Evolutionary conservation across 495 filamentous ascomycete species (phyloP).

Genomic region (Stereocaulon alpinum): DNA sequence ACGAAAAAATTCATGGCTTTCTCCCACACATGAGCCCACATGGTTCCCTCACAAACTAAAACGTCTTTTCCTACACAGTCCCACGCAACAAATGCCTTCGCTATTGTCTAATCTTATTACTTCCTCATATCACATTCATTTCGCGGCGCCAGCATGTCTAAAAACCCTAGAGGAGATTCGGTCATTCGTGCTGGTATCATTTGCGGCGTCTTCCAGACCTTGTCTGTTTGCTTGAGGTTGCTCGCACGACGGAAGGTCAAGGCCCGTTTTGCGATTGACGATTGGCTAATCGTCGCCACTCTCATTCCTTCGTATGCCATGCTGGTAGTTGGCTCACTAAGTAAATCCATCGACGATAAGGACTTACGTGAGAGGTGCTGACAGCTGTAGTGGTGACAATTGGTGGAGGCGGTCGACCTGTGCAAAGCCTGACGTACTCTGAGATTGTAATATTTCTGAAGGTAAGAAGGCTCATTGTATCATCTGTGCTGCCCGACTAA

Average conservation of each 20-base stretch:
- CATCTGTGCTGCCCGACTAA: neutral
- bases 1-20: too few relatives aligned
- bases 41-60: too few relatives aligned
- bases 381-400: conserved; percentile 3
- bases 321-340: conserved; percentile 7
- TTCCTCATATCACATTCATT: too few relatives aligned
- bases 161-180: conserved; percentile 4
- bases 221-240: conserved; percentile 12
- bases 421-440: neutral
- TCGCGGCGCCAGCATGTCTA: neutral
- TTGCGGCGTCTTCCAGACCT: conserved; percentile 12
- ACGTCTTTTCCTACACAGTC: too few relatives aligned
- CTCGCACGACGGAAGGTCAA: conserved; percentile 12
- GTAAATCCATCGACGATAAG: neutral
- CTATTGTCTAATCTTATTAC: neutral
- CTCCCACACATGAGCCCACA: too few relatives aligned
- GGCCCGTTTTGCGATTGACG: conserved; percentile 12
- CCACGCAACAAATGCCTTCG: too few relatives aligned
- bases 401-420: conserved; percentile 6
- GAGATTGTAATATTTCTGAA: conserved; percentile 7
- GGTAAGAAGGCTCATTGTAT: neutral
- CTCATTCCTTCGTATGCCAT: conserved; percentile 13
- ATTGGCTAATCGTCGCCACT: conserved; percentile 15
- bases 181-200: conserved; percentile 7
- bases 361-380: neutral